These are phyloP conservation scores for Lentinula boryana DNA, from an alignment of 768 basidiomycete species.

Conservation along the genomic window DNA sequence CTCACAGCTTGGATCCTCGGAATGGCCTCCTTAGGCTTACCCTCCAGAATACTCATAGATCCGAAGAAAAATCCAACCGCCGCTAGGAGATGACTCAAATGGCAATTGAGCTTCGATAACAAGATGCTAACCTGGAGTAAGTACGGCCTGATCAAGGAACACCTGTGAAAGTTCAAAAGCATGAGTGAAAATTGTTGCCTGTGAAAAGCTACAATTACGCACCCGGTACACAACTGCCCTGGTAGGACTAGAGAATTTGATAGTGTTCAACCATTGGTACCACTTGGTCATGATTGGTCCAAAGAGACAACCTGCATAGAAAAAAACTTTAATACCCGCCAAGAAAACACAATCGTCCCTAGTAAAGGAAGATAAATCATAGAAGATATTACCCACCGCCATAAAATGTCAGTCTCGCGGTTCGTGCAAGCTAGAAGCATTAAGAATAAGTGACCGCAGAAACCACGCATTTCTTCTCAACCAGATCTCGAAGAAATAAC, in stretches of 20 bases:
- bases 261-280: constrained; percentile 66
- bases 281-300: constrained; percentile 80
- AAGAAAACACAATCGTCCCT: too few relatives aligned
- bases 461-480: not conserved
- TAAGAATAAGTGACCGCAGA: not conserved
- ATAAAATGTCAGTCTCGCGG: constrained; percentile 63
- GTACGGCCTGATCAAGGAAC: constrained; percentile 73
- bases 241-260: constrained; percentile 60
- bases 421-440: constrained; percentile 42
- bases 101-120: not conserved
- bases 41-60: constrained; percentile 50
- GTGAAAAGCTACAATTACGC: constrained; percentile 11
- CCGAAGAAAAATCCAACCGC: constrained; percentile 40
- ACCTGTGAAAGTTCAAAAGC: constrained; percentile 36
- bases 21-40: constrained; percentile 33
- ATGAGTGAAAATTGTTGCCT: not conserved
- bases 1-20: constrained; percentile 42
- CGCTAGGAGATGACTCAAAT: constrained; percentile 18
- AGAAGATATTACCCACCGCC: constrained; percentile 44
- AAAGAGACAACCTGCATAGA: constrained; percentile 53
- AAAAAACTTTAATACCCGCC: not conserved
- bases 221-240: constrained; percentile 60
- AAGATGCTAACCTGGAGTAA: constrained; percentile 55
- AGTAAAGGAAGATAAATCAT: not conserved
- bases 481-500: not conserved